Evolutionary conservation across 768 basidiomycete species (phyloP).

Genomic region (Leccinum subgranulosum): DNA sequence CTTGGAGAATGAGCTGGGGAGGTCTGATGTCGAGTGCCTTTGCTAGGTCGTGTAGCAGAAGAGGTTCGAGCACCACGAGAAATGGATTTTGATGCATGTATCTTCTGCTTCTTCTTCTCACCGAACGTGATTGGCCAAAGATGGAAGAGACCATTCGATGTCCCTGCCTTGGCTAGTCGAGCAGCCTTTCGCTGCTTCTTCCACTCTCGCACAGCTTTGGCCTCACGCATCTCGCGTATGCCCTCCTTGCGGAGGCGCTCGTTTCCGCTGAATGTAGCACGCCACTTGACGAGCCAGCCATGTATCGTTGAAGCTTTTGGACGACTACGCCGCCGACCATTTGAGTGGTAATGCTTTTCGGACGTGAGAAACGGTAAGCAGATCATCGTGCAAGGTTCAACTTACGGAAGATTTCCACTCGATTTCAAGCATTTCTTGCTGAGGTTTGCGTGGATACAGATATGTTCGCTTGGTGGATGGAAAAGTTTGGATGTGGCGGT

Average conservation of each 20-base stretch:
- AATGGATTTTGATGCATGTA: conserved; percentile 7
- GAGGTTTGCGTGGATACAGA: not conserved
- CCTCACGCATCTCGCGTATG: conserved; percentile 68
- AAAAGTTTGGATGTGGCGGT: conserved; percentile 8
- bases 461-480: conserved; percentile 9
- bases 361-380: not conserved
- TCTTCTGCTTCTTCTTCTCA: conserved; percentile 12
- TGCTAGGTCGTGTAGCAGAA: conserved; percentile 10
- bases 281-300: conserved; percentile 78
- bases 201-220: conserved; percentile 34
- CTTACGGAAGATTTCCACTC: conserved; percentile 35
- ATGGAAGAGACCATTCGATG: conserved; percentile 15
- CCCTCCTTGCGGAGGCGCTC: conserved; percentile 62
- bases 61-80: conserved; percentile 8
- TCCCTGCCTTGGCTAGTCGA: conserved; percentile 15
- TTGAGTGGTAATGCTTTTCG: conserved; percentile 31
- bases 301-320: conserved; percentile 60
- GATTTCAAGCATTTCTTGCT: conserved; percentile 25
- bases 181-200: conserved; percentile 27
- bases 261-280: conserved; percentile 65
- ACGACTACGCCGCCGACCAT: conserved; percentile 43
- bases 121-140: conserved; percentile 28
- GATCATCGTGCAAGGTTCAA: conserved; percentile 1
- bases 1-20: conserved; percentile 17
- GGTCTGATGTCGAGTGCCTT: conserved; percentile 9